Evolutionary conservation across 2,329 filamentous ascomycete species (phyloP).

Genomic region (Arthrobotrys sinensis): DNA sequence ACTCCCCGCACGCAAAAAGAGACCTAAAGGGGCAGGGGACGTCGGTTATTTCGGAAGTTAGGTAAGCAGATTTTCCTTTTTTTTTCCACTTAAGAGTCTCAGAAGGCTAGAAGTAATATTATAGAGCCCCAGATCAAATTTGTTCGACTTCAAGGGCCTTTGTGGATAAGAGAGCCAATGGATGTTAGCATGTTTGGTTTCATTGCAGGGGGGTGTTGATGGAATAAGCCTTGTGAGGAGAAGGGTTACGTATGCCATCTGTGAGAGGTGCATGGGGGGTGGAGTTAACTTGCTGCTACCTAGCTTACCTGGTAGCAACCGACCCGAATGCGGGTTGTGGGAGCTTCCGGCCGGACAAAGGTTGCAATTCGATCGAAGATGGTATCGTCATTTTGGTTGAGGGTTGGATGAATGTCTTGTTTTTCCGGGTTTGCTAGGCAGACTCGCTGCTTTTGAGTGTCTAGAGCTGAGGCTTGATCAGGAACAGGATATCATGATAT

Average conservation of each 20-base stretch:
- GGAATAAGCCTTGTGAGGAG: conserved; percentile 20
- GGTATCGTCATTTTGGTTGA: too few relatives aligned
- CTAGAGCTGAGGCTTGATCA: neutral
- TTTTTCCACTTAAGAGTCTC: neutral
- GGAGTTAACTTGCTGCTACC: neutral
- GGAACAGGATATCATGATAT: neutral
- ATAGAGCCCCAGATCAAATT: neutral
- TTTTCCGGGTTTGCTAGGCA: neutral
- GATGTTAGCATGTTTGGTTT: neutral
- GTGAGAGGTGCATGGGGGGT: neutral
- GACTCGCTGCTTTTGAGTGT: neutral
- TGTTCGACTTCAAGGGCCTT: neutral
- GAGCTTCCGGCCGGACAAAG: too few relatives aligned
- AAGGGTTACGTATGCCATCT: conserved; percentile 31
- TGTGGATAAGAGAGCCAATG: neutral
- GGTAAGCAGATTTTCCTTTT: conserved; percentile 14
- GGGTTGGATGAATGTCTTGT: neutral
- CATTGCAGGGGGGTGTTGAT: conserved; percentile 15
- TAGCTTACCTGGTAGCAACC: neutral
- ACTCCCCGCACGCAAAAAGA: neutral
- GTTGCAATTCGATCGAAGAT: too few relatives aligned
- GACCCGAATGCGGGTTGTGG: too few relatives aligned
- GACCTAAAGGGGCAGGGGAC: neutral
- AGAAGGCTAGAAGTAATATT: too few relatives aligned
- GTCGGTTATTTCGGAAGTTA: conserved; percentile 35